phyloP scores from a whole-genome alignment of 192 early-diverging fungal genomes.

The Gaertneriomyces sp. region DNA sequence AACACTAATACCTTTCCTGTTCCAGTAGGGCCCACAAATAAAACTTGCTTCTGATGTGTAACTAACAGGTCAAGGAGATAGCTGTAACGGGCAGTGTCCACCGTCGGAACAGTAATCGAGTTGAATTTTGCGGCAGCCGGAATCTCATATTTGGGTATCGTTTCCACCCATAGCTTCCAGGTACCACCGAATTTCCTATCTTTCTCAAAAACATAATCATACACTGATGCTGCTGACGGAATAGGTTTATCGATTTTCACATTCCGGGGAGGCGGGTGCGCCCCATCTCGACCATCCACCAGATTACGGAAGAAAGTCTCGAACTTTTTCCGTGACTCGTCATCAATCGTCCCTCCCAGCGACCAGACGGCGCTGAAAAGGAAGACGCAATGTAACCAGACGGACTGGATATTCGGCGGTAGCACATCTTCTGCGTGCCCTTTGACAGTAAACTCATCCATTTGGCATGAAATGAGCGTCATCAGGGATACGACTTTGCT shows the following conservation, averaged over 20 bases:
- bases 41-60: constrained; percentile 49
- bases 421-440: constrained; percentile 30
- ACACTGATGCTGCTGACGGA: constrained; percentile 42
- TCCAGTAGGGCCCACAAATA: constrained; percentile 58
- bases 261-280: constrained; percentile 36
- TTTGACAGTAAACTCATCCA: constrained; percentile 46
- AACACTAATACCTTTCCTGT: constrained; percentile 41
- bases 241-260: constrained; percentile 56
- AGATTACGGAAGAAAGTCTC: constrained; percentile 49
- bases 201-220: constrained; percentile 57
- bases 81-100: constrained; percentile 53
- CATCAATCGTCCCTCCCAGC: constrained; percentile 54
- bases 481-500: constrained; percentile 52
- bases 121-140: constrained; percentile 50
- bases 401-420: constrained; percentile 39
- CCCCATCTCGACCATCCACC: constrained; percentile 44
- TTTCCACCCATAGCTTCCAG: constrained; percentile 58
- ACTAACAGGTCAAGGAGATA: constrained; percentile 52
- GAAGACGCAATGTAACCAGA: constrained; percentile 52
- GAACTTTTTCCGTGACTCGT: constrained; percentile 52
- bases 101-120: constrained; percentile 56
- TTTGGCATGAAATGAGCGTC: constrained; percentile 50
- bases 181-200: constrained; percentile 51
- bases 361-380: constrained; percentile 56
- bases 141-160: constrained; percentile 54